phyloP scores from a whole-genome alignment of 2,329 filamentous ascomycete genomes.

The Cytospora piceae region DNA sequence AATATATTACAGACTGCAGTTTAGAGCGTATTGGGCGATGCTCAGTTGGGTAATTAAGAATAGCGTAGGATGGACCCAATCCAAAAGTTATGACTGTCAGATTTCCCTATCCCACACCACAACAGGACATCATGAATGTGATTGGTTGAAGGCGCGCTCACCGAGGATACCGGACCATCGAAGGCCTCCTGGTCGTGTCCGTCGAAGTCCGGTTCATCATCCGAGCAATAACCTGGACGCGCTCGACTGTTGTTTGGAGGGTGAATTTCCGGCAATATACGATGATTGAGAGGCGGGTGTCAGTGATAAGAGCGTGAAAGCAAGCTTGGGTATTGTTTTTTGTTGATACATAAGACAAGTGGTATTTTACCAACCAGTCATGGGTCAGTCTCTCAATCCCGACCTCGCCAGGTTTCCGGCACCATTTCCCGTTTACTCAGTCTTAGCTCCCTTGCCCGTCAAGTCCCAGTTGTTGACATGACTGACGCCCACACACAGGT shows the following conservation, averaged over 20 bases:
- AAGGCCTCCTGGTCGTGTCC: constrained; percentile 24
- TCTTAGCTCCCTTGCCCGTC: constrained; percentile 38
- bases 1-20: neutral
- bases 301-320: constrained; percentile 37
- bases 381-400: neutral
- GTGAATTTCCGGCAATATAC: constrained; percentile 32
- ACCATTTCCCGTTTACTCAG: constrained; percentile 28
- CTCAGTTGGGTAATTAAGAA: neutral
- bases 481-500: constrained; percentile 72
- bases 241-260: constrained; percentile 28
- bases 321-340: constrained; percentile 35
- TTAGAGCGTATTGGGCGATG: neutral
- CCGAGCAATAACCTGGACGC: constrained; percentile 28
- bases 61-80: constrained; percentile 1
- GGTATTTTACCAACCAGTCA: neutral
- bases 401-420: neutral
- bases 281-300: constrained; percentile 32
- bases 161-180: constrained; percentile 26
- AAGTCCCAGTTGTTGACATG: constrained; percentile 72
- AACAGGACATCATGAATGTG: neutral
- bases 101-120: neutral
- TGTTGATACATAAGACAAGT: constrained; percentile 30
- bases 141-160: neutral
- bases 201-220: constrained; percentile 34
- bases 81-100: neutral